Percentiles rank a stretch among this genome's conserved stretches.
Evolutionary conservation across 2,329 filamentous ascomycete species (phyloP).

Genomic region (Diaporthe amygdali): DNA sequence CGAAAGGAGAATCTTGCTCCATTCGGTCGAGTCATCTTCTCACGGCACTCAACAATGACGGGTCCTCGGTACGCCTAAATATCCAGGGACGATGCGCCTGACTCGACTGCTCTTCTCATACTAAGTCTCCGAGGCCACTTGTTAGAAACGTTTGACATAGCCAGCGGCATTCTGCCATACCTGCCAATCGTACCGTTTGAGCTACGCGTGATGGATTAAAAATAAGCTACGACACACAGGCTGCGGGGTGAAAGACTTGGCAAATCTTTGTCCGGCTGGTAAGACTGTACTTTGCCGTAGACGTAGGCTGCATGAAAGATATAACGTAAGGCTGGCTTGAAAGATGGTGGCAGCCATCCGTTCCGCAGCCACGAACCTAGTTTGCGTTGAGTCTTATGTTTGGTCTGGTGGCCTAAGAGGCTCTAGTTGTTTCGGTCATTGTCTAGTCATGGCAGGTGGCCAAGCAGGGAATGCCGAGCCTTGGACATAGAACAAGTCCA

Average conservation of each 20-base stretch:
- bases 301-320: no score
- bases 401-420: no score
- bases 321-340: not conserved
- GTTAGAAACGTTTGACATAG: not conserved
- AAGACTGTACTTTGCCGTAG: not conserved
- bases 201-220: no score
- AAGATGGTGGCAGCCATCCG: no score
- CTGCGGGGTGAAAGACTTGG: not conserved
- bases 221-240: not conserved
- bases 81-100: not conserved
- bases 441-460: no score
- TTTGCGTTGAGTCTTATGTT: no score
- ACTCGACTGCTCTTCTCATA: not conserved
- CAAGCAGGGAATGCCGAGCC: no score
- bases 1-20: slow-evolving; percentile 3
- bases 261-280: not conserved
- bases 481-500: no score
- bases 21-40: not conserved
- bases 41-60: not conserved
- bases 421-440: no score
- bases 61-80: not conserved
- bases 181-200: not conserved
- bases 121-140: not conserved
- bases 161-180: not conserved
- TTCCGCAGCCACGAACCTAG: no score